Conservation (phyloP, 225 moss, liverwort and hornwort genomes). For the Physcomitrium patens region DNA sequence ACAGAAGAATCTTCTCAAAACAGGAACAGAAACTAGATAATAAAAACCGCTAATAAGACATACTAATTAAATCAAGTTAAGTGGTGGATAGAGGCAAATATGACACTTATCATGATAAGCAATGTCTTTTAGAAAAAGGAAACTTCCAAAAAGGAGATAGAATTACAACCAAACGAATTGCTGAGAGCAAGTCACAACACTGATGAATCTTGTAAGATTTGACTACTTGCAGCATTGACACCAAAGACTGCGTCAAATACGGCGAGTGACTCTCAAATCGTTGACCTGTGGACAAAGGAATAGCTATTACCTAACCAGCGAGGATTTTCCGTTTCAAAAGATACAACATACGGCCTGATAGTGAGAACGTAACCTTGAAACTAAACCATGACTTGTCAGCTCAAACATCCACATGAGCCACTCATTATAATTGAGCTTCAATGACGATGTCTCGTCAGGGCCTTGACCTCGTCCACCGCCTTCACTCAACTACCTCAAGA, state of each 20-base stretch:
- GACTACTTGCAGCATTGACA: background rate
- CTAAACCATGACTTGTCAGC: background rate
- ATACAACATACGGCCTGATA: background rate
- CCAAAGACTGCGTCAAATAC: background rate
- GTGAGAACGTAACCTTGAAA: background rate
- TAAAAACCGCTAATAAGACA: background rate
- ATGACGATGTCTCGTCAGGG: background rate
- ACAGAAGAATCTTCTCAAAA: background rate
- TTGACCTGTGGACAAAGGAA: background rate
- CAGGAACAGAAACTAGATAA: background rate
- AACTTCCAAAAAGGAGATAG: background rate
- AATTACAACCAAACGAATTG: background rate
- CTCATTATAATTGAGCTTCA: constrained; percentile 4
- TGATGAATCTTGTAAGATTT: background rate
- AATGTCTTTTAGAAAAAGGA: background rate
- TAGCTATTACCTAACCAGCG: constrained; percentile 19
- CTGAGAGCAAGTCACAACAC: background rate
- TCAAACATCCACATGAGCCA: constrained; percentile 8
- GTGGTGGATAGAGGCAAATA: background rate
- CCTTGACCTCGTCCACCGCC: background rate
- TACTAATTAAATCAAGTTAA: background rate
- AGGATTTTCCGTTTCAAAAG: background rate
- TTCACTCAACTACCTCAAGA: constrained; percentile 4
- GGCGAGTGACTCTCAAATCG: background rate
- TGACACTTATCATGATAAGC: background rate